These are phyloP conservation scores for Cladophialophora psammophila DNA, from an alignment of 2,329 filamentous ascomycete species.

Conservation along the genomic window DNA sequence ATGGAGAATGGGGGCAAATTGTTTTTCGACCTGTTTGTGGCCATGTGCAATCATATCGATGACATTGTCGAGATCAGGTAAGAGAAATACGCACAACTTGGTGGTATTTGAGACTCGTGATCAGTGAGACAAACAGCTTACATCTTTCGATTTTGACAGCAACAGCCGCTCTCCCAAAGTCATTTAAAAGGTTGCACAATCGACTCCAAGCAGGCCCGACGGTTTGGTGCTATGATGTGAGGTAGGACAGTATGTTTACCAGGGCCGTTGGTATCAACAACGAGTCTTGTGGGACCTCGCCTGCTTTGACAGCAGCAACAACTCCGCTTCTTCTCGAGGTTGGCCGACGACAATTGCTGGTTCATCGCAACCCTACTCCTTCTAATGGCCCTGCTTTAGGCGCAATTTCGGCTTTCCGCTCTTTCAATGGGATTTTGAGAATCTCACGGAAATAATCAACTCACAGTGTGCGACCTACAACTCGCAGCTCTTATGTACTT, in stretches of 20 bases:
- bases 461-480: constrained; percentile 44
- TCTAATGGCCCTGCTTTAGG: constrained; percentile 46
- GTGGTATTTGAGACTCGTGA: constrained; percentile 29
- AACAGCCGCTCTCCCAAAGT: constrained; percentile 62
- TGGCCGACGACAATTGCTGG: constrained; percentile 55
- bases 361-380: constrained; percentile 51
- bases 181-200: constrained; percentile 54
- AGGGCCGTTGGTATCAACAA: constrained; percentile 47
- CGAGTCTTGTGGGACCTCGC: constrained; percentile 37
- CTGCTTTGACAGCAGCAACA: constrained; percentile 39
- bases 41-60: constrained; percentile 98
- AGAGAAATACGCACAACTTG: constrained; percentile 47
- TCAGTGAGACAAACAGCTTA: constrained; percentile 38
- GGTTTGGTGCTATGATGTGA: constrained; percentile 46
- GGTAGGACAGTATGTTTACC: constrained; percentile 43
- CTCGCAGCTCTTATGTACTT: constrained; percentile 43
- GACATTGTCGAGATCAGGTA: constrained; percentile 88
- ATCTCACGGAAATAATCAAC: constrained; percentile 33
- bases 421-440: constrained; percentile 39
- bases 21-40: constrained; percentile 98
- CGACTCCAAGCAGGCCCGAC: constrained; percentile 42
- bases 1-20: constrained; percentile 95
- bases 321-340: constrained; percentile 54
- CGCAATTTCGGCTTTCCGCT: constrained; percentile 43
- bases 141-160: constrained; percentile 44